phyloP scores from a whole-genome alignment of 2,329 filamentous ascomycete genomes.

The Verticillium nubilum region DNA sequence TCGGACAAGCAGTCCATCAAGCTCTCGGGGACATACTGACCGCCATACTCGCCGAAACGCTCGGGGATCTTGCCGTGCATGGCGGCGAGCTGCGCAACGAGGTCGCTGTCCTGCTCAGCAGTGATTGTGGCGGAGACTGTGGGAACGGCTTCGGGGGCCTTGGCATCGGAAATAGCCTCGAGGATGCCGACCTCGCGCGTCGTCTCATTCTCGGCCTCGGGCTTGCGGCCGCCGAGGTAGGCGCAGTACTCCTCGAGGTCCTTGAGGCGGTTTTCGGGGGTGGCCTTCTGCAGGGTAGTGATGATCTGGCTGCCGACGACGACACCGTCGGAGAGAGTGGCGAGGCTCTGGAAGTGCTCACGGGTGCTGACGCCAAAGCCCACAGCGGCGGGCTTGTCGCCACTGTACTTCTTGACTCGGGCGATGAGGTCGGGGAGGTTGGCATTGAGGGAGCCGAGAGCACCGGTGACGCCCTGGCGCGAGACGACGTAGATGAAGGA shows the following conservation, averaged over 20 bases:
- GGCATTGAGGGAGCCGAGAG: conserved; percentile 73
- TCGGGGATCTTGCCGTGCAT: conserved; percentile 76
- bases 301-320: conserved; percentile 97
- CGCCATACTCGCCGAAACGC: conserved; percentile 92
- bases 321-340: conserved; percentile 82
- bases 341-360: conserved; percentile 86
- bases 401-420: conserved; percentile 87
- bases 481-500: conserved; percentile 99
- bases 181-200: conserved; percentile 65
- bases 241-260: conserved; percentile 84
- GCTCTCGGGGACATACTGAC: conserved; percentile 95
- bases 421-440: conserved; percentile 76
- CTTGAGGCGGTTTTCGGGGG: conserved; percentile 54
- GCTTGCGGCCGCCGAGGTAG: conserved; percentile 49
- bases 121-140: conserved; percentile 64
- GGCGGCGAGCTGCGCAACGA: conserved; percentile 80
- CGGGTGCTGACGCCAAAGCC: conserved; percentile 95
- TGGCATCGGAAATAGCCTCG: conserved; percentile 59
- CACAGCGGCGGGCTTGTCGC: conserved; percentile 83
- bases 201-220: conserved; percentile 25
- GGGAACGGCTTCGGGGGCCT: conserved; percentile 54
- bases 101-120: conserved; percentile 45
- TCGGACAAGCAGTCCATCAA: conserved; percentile 94
- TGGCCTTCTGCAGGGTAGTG: conserved; percentile 67
- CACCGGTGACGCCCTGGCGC: conserved; percentile 93